Evolutionary conservation across 2,329 filamentous ascomycete species (phyloP).

Genomic region (Coniosporium tulheliwenetii): DNA sequence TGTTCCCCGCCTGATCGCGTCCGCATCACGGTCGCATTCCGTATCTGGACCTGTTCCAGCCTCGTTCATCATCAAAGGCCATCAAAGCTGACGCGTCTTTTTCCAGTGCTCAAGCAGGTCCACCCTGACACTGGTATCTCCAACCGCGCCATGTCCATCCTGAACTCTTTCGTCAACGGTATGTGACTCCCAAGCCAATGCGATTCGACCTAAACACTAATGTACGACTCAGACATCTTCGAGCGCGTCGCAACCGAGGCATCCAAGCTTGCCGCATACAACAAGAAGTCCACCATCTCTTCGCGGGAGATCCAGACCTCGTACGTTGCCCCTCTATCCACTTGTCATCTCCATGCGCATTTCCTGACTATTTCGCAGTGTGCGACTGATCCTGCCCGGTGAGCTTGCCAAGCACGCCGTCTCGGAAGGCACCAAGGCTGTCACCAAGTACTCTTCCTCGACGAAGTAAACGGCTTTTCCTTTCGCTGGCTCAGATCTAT

Average conservation of each 20-base stretch:
- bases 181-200: constrained; percentile 20
- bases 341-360: background rate
- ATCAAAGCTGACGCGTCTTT: constrained; percentile 21
- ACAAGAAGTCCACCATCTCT: constrained; percentile 99
- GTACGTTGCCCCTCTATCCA: constrained; percentile 25
- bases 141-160: constrained; percentile 98
- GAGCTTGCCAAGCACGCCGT: constrained; percentile 99
- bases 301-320: constrained; percentile 99
- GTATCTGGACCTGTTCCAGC: constrained; percentile 2
- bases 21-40: background rate
- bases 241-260: constrained; percentile 98
- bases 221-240: constrained; percentile 64
- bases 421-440: constrained; percentile 98
- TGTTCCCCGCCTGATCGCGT: background rate
- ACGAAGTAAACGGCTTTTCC: constrained; percentile 67
- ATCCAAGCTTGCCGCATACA: constrained; percentile 98
- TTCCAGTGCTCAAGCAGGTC: constrained; percentile 93
- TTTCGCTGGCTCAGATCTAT: constrained; percentile 17
- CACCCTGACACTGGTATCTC: constrained; percentile 99
- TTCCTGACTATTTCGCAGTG: constrained; percentile 31
- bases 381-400: constrained; percentile 92
- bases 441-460: constrained; percentile 99
- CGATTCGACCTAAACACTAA: constrained; percentile 5
- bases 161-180: constrained; percentile 99
- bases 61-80: constrained; percentile 2